Conservation (phyloP, 768 basidiomycete genomes). For the Favolaschia claudopus region DNA sequence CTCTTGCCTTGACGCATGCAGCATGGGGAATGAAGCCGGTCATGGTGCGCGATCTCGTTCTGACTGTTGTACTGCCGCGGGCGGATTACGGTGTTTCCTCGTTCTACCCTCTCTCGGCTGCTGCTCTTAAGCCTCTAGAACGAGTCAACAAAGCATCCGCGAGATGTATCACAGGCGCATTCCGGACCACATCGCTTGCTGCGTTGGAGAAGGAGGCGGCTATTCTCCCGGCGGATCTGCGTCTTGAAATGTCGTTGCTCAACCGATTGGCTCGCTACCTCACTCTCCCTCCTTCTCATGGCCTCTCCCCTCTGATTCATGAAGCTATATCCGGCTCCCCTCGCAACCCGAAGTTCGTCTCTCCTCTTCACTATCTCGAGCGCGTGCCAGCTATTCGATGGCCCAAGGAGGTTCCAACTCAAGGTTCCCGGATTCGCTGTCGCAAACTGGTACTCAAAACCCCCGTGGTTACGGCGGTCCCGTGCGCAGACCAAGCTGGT, state of each 20-base stretch:
- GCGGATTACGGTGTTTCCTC: neutral
- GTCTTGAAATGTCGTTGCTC: neutral
- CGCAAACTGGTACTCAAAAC: too few species aligned
- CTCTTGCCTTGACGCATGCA: neutral
- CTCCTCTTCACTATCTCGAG: neutral
- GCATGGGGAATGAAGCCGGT: neutral
- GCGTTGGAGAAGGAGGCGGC: neutral
- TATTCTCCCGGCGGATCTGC: neutral
- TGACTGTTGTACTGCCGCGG: neutral
- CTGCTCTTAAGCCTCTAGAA: neutral
- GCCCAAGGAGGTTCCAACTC: neutral
- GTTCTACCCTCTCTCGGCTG: neutral
- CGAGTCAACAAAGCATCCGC: neutral
- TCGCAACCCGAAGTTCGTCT: neutral
- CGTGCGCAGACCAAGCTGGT: too few species aligned
- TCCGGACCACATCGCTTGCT: neutral
- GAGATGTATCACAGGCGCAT: neutral
- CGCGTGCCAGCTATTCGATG: neutral
- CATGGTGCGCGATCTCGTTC: neutral
- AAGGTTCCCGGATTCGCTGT: neutral
- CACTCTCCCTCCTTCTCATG: neutral
- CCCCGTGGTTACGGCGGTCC: too few species aligned
- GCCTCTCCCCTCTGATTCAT: neutral
- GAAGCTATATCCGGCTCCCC: neutral
- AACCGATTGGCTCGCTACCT: neutral